Conservation (phyloP, 2,329 filamentous ascomycete genomes). For the Cytospora paraplurivora region DNA sequence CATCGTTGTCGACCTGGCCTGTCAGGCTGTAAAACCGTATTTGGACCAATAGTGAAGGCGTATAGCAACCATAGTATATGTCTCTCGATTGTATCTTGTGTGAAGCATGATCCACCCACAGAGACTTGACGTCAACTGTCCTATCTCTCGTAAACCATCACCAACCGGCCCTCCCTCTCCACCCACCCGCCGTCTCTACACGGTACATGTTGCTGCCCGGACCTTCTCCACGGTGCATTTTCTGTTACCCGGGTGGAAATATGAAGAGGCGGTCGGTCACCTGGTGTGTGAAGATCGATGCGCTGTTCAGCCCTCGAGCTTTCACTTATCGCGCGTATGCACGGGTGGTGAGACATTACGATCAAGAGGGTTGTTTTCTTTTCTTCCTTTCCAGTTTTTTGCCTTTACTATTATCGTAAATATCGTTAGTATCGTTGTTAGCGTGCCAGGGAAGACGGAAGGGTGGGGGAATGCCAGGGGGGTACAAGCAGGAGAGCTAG, state of each 20-base stretch:
- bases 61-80: not conserved
- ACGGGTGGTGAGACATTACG: too few species aligned
- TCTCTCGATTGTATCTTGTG: not conserved
- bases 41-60: not conserved
- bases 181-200: too few species aligned
- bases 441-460: not conserved
- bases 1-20: not conserved
- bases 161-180: too few species aligned
- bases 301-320: not conserved
- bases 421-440: not conserved
- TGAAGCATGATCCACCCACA: not conserved
- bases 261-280: too few species aligned
- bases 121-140: constrained; percentile 10
- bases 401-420: not conserved
- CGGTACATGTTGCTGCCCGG: too few species aligned
- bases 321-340: too few species aligned
- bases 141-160: too few species aligned
- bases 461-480: not conserved
- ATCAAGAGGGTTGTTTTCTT: not conserved
- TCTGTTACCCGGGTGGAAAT: too few species aligned
- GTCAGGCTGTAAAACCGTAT: not conserved
- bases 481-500: not conserved
- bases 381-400: not conserved
- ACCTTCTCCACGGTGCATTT: too few species aligned
- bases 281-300: not conserved